Percentiles rank a stretch among this genome's conserved stretches.
phyloP scores from a whole-genome alignment of 371 early-diverging fungal species.

The Cokeromyces recurvatus region DNA sequence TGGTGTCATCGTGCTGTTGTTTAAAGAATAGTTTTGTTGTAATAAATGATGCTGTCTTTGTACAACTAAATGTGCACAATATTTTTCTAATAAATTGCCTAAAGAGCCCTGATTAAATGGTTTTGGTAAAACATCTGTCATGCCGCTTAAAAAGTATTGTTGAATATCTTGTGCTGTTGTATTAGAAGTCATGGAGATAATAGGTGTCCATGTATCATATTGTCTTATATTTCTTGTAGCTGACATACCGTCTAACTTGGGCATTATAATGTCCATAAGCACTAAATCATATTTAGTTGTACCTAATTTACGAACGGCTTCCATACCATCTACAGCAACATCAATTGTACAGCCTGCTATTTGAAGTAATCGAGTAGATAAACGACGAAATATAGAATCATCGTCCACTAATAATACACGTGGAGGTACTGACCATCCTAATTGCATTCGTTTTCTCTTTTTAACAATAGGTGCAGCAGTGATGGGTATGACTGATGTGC shows the following conservation, averaged over 20 bases:
- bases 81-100: constrained; percentile 55
- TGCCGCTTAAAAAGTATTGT: constrained; percentile 66
- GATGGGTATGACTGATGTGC: no score
- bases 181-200: constrained; percentile 76
- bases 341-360: constrained; percentile 72
- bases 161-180: constrained; percentile 60
- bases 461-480: no score
- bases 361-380: constrained; percentile 63
- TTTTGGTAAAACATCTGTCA: constrained; percentile 80
- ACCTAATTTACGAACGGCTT: constrained; percentile 62
- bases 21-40: constrained; percentile 18
- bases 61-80: constrained; percentile 54
- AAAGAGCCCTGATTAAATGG: constrained; percentile 60
- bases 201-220: constrained; percentile 69
- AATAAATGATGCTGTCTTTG: constrained; percentile 20
- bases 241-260: constrained; percentile 68
- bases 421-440: constrained; percentile 62
- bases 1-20: constrained; percentile 4
- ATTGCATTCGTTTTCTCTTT: constrained; percentile 27
- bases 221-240: constrained; percentile 71
- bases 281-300: constrained; percentile 70
- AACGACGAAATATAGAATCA: constrained; percentile 59
- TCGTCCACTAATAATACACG: constrained; percentile 74
- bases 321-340: constrained; percentile 69
- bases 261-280: constrained; percentile 79